These are phyloP conservation scores for Kwoniella dejecticola DNA, from an alignment of 768 basidiomycete genomes.

Conservation along the genomic window DNA sequence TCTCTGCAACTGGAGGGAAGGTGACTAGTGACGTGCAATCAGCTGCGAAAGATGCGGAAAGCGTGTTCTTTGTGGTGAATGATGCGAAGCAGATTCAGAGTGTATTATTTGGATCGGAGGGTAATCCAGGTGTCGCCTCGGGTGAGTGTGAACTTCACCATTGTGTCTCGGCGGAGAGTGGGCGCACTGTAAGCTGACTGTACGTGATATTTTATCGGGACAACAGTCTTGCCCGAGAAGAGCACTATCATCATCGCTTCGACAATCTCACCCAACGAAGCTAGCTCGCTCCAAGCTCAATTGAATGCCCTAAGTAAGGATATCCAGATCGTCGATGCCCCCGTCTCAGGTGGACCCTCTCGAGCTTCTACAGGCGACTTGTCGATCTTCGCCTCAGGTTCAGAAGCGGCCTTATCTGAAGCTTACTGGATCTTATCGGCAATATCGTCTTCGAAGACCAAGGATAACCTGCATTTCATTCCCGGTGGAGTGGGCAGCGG, in stretches of 20 bases:
- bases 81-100: constrained; percentile 34
- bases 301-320: constrained; percentile 24
- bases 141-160: constrained; percentile 3
- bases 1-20: constrained; percentile 34
- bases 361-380: constrained; percentile 43
- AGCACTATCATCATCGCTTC: constrained; percentile 41
- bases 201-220: too few species aligned
- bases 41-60: constrained; percentile 29
- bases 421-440: constrained; percentile 33
- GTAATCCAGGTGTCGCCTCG: constrained; percentile 11
- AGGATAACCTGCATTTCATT: constrained; percentile 38
- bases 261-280: constrained; percentile 44
- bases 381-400: constrained; percentile 43
- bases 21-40: constrained; percentile 13
- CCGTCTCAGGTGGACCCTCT: constrained; percentile 45
- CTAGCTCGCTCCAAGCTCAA: constrained; percentile 21
- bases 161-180: too few species aligned
- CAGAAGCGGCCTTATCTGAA: constrained; percentile 19
- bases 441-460: constrained; percentile 24
- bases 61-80: constrained; percentile 37
- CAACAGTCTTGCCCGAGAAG: constrained; percentile 27
- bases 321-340: constrained; percentile 43
- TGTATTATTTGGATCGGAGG: constrained; percentile 26
- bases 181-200: too few species aligned
- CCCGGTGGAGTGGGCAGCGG: constrained; percentile 47